A percentile compares a stretch with the other conserved stretches of the same genome.
Conservation (phyloP, 2,329 filamentous ascomycete species). For the Penicillium sp. region DNA sequence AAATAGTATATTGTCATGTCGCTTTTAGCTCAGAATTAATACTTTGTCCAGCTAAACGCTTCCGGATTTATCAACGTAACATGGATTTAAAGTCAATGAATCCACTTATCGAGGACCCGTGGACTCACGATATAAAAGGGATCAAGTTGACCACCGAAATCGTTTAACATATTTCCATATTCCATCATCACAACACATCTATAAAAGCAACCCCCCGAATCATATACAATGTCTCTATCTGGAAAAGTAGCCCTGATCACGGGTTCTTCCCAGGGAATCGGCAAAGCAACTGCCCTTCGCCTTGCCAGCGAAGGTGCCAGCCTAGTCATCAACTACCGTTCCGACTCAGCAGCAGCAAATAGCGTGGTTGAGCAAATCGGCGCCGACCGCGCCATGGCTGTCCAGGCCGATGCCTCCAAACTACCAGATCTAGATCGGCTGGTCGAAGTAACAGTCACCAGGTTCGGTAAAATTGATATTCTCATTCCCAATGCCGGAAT, state of each 20-base stretch:
- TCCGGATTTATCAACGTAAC: background rate
- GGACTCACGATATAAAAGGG: background rate
- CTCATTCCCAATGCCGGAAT: conserved; percentile 59
- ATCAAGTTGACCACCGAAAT: background rate
- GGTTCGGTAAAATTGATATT: conserved; percentile 60
- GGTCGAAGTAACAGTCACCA: conserved; percentile 50
- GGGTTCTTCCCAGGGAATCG: conserved; percentile 44
- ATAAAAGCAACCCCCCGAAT: background rate
- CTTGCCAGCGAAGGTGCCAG: conserved; percentile 45
- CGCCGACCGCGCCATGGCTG: conserved; percentile 49
- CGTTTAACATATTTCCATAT: background rate
- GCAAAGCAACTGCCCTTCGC: conserved; percentile 38
- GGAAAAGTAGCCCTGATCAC: conserved; percentile 43
- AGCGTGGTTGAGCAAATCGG: conserved; percentile 52
- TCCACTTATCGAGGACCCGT: background rate
- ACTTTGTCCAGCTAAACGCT: background rate
- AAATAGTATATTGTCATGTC: background rate
- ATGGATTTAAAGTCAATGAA: background rate
- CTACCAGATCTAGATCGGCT: conserved; percentile 51
- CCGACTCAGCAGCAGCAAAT: conserved; percentile 57
- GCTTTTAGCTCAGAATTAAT: background rate
- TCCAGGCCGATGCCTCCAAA: conserved; percentile 58
- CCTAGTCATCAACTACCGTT: conserved; percentile 58
- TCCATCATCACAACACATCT: background rate
- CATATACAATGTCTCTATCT: conserved; percentile 22